Conservation (phyloP, 495 filamentous ascomycete species). For the Talaromyces wortmannii region DNA sequence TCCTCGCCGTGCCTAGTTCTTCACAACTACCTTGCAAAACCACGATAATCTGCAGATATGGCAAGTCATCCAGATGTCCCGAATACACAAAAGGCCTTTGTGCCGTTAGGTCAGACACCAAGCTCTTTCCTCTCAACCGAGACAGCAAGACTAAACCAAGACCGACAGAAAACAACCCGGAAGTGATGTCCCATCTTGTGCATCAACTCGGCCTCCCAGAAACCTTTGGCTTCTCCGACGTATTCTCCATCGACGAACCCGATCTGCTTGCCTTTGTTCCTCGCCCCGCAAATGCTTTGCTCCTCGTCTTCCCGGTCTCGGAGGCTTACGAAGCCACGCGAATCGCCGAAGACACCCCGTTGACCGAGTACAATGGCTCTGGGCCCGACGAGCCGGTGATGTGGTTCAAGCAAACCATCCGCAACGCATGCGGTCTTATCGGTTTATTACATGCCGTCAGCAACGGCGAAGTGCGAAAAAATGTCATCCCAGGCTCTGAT, state of each 20-base stretch:
- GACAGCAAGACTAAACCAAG: neutral
- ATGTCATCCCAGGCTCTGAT: slow-evolving; percentile 36
- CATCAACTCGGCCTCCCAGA: slow-evolving; percentile 67
- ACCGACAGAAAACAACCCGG: slow-evolving; percentile 58
- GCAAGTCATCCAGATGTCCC: slow-evolving; percentile 28
- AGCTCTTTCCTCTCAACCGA: neutral
- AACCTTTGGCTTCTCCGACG: slow-evolving; percentile 67
- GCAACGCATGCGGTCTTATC: slow-evolving; percentile 80
- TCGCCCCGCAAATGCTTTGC: slow-evolving; percentile 72
- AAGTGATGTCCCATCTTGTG: slow-evolving; percentile 70
- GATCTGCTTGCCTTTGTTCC: slow-evolving; percentile 75
- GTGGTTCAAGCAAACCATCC: slow-evolving; percentile 91
- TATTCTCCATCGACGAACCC: slow-evolving; percentile 74
- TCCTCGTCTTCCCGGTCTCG: slow-evolving; percentile 81
- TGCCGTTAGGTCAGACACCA: slow-evolving; percentile 32
- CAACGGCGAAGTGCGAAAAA: slow-evolving; percentile 49
- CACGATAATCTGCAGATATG: slow-evolving; percentile 16
- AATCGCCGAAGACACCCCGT: slow-evolving; percentile 52
- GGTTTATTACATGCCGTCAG: slow-evolving; percentile 67
- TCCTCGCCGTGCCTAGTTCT: neutral
- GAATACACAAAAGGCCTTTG: slow-evolving; percentile 37
- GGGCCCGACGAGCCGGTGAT: slow-evolving; percentile 56
- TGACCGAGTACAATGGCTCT: slow-evolving; percentile 41
- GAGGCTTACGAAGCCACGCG: slow-evolving; percentile 61
- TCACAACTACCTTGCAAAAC: neutral